Base-by-base conservation (phyloP, 306 rosid genomes). In the Vicia sativa region DNA sequence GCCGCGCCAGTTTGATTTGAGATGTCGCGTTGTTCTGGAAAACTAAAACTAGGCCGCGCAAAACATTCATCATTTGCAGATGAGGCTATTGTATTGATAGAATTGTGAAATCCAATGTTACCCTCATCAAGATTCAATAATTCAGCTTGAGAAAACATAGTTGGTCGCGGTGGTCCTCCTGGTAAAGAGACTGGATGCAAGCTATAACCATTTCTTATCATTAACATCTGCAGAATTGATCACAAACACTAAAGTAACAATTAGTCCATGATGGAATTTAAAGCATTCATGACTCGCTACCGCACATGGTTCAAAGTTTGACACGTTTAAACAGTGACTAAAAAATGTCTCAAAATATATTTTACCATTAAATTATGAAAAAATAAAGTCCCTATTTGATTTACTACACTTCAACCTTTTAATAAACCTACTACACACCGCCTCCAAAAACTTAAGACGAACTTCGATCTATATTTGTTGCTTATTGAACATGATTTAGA, bases 191-290 rank as follows among this genome's bases (percentile, higher is more conserved):
- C 79, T 25, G 95, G 96, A 71, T 90, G 98, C 85, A 86, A 75
- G 81, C 91, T 88, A 81, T 86, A 78, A 68, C 97, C 96, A 81
- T 93, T 93, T 76, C 95, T 88, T 86, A 83, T 62, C 46, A 87
- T 78, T 75, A 90, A 67, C 96, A 90, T 90, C 98, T 93, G 90
- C 78, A 83, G 38, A 65, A 65, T 55, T 74, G 80, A 77, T 42
- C 71, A 52, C 42, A 78, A 68, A 13, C 67, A 75, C 74, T 77
- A 45, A 75, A 65, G 71, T 66, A 48, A 66, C 64, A 67, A 68
- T 53, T 67, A 57, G 46, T 63, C 72, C 21, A 37, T 44, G 79
- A 62, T 67, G 31, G 62, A 53, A n/a, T n/a, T n/a, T n/a, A n/a
- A n/a, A n/a, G n/a, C n/a, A n/a, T n/a, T n/a, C n/a, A n/a, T n/a